phyloP scores from a whole-genome alignment of 306 rosid genomes.

The Glycine tomentella region DNA sequence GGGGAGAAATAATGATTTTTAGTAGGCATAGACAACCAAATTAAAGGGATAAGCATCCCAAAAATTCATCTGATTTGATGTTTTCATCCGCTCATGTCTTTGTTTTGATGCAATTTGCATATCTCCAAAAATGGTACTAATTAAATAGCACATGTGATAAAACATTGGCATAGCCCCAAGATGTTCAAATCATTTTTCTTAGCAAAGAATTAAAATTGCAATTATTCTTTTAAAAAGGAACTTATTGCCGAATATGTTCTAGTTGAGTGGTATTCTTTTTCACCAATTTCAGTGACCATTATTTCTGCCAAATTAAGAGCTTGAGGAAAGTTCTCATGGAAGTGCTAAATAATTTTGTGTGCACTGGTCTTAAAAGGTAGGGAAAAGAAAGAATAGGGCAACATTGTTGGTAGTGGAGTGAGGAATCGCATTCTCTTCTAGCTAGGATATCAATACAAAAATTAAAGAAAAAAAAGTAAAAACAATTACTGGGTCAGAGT shows the following conservation, averaged over 20 bases:
- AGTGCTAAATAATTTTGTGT: neutral
- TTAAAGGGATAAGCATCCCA: slow-evolving; percentile 5
- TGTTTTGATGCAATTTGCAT: neutral
- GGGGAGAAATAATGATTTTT: neutral
- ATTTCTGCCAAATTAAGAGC: neutral
- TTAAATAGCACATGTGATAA: slow-evolving; percentile 9
- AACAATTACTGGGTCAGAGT: neutral
- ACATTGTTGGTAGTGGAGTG: slow-evolving; percentile 39
- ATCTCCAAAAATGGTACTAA: neutral
- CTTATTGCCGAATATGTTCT: neutral
- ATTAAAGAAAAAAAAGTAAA: neutral
- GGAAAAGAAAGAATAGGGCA: slow-evolving; percentile 7
- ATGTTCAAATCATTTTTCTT: neutral
- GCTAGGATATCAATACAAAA: neutral
- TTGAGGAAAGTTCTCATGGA: neutral
- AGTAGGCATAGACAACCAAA: neutral
- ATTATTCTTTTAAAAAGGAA: neutral
- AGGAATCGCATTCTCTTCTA: slow-evolving; percentile 56
- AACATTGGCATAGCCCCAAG: neutral
- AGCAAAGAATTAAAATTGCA: neutral
- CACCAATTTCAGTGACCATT: neutral
- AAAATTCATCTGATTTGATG: neutral
- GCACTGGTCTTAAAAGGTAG: neutral
- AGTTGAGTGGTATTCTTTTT: neutral
- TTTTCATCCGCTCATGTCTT: neutral